Conservation (phyloP, 2,329 filamentous ascomycete genomes). For the Penicillium sp. region DNA sequence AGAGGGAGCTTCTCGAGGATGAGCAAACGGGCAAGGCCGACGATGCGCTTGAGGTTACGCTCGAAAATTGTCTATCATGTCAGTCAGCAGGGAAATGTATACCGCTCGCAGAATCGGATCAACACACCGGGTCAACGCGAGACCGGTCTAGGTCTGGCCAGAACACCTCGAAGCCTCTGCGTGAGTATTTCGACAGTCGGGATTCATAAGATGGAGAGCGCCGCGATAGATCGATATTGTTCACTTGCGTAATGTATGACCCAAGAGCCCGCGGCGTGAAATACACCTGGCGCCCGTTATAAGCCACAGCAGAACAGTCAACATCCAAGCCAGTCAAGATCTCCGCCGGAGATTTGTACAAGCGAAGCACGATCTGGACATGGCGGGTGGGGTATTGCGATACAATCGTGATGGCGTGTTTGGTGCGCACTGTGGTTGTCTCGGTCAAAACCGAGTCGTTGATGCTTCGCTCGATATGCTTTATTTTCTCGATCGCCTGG, state of each 20-base stretch:
- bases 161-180: constrained; percentile 81
- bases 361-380: constrained; percentile 82
- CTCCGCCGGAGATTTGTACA: constrained; percentile 83
- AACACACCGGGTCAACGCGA: constrained; percentile 67
- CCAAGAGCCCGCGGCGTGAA: constrained; percentile 76
- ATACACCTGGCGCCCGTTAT: constrained; percentile 80
- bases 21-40: constrained; percentile 78
- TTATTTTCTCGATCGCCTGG: constrained; percentile 83
- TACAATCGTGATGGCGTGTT: constrained; percentile 84
- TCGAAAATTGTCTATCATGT: constrained; percentile 72
- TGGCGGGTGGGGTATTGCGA: constrained; percentile 84
- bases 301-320: constrained; percentile 80
- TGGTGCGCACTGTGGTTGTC: constrained; percentile 81
- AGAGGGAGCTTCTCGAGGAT: constrained; percentile 80
- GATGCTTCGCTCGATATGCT: constrained; percentile 76
- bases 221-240: constrained; percentile 77
- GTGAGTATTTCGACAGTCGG: constrained; percentile 82
- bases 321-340: constrained; percentile 89
- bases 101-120: neutral
- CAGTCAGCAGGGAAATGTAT: neutral
- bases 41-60: constrained; percentile 73
- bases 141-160: constrained; percentile 78
- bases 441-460: constrained; percentile 80
- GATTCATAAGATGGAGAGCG: constrained; percentile 88
- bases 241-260: constrained; percentile 81